phyloP scores from a whole-genome alignment of 257 asterid species.

The Lithospermum erythrorhizon region DNA sequence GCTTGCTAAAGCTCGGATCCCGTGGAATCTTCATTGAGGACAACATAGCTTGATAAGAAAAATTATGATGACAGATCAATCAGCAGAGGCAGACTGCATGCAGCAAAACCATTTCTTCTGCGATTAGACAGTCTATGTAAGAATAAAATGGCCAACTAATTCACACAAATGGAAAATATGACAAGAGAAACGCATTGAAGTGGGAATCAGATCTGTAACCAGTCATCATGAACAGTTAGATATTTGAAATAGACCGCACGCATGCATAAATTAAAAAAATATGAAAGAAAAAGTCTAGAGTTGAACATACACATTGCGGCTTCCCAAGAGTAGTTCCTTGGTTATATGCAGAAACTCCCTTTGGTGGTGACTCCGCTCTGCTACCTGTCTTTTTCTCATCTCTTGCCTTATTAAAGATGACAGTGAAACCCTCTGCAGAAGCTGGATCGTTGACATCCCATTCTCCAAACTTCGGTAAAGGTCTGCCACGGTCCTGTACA shows the following conservation, averaged over 20 bases:
- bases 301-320: constrained; percentile 52
- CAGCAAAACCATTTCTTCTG: constrained; percentile 31
- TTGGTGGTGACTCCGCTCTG: constrained; percentile 45
- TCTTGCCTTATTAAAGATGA: constrained; percentile 56
- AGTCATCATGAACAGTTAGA: neutral
- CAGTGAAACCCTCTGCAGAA: constrained; percentile 63
- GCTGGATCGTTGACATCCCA: constrained; percentile 73
- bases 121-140: constrained; percentile 4
- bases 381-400: constrained; percentile 50
- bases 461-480: constrained; percentile 63
- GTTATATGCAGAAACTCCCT: constrained; percentile 31
- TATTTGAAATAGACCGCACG: too few species aligned
- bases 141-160: neutral
- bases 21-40: neutral
- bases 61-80: constrained; percentile 2
- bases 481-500: constrained; percentile 22
- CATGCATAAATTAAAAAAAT: neutral
- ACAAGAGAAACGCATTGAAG: neutral
- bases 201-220: neutral
- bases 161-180: neutral
- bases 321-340: constrained; percentile 48
- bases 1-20: constrained; percentile 3
- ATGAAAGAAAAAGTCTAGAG: neutral
- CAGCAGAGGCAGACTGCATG: constrained; percentile 18
- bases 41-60: neutral